Base-by-base conservation (phyloP, 2,329 filamentous ascomycete species). In the Colletotrichum musae region DNA sequence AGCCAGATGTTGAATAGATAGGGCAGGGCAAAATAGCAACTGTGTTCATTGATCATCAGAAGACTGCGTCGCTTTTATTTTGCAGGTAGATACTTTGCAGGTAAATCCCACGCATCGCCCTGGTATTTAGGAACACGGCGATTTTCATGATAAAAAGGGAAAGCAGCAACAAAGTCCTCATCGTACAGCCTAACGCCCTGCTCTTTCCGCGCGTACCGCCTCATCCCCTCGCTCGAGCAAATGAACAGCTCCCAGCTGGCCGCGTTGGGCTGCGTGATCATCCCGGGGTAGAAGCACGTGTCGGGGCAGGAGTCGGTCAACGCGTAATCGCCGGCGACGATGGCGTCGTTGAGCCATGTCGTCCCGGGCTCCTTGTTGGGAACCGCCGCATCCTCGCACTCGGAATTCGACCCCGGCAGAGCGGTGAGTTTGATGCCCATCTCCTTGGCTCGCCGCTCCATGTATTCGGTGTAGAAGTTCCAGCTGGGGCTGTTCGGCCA, bases 191-290 rank as follows among this genome's bases (percentile, higher is more conserved):
- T 51, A 2, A 64, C 10, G 15, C 53, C 43, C 7, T 45, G 15
- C 21, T 51, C 45, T 28, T 43, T 32, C 16, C n/a, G 28, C 32
- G 61, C 61, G 21, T 24, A n/a, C 10, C 32, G 45, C 45, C 61
- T 58, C 53, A 64, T 57, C 43, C 43, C 32, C 28, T 64, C 61
- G 21, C 52, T 58, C 18, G 53, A 52, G 52, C 53, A 64, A 32
- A 64, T 64, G 16, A 51, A 58, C 43, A 64, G n/a, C 32, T 58
- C 61, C 43, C 28, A 58, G 24, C 52, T 50, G 3, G 52, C 26
- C 16, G 60, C 60, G 50, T 64, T 57, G n/a, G 52, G 39, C 52
- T 64, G 60, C 6, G 28, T 7, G 5, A 13, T 26, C 28, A 26
- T 18, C 6, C 15, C 26, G 18, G n/a, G n/a, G 26, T 64, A 64